A percentile compares a stretch with the other conserved stretches of the same genome.
Conservation (phyloP, 768 basidiomycete genomes). For the Boletus vinaceobasis region DNA sequence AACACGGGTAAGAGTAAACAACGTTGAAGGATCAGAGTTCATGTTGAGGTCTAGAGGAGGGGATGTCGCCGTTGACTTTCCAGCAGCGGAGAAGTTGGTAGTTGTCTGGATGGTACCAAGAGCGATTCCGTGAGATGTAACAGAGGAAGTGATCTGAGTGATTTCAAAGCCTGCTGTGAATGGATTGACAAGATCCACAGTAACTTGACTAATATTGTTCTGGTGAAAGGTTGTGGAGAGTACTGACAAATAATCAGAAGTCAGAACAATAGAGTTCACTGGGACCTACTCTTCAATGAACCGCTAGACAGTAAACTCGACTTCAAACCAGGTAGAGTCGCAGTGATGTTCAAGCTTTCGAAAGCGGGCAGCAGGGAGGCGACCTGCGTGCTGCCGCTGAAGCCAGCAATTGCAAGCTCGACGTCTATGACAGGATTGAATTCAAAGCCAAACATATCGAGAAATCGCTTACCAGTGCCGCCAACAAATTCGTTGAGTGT, state of each 20-base stretch:
- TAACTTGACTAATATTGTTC: constrained; percentile 64
- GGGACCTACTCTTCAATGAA: constrained; percentile 46
- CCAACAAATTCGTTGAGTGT: constrained; percentile 69
- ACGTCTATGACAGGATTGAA: constrained; percentile 41
- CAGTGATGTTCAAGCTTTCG: constrained; percentile 51
- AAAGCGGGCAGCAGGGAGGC: constrained; percentile 60
- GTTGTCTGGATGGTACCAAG: constrained; percentile 58
- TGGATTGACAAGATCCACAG: constrained; percentile 61
- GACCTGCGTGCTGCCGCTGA: constrained; percentile 55
- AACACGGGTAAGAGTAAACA: constrained; percentile 69
- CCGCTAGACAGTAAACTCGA: constrained; percentile 55
- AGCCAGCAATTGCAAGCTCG: constrained; percentile 54
- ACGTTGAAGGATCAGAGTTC: constrained; percentile 63
- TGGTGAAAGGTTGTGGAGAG: constrained; percentile 58
- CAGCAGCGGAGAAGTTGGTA: constrained; percentile 48
- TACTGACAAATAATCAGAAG: constrained; percentile 35
- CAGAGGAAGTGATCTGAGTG: constrained; percentile 56
- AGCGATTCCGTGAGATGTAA: constrained; percentile 56
- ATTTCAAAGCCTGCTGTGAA: constrained; percentile 60
- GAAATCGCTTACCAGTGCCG: constrained; percentile 42
- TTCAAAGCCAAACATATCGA: neutral
- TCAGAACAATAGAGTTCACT: neutral
- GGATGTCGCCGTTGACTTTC: constrained; percentile 53
- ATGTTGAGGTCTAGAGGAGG: constrained; percentile 58
- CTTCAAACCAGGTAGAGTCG: constrained; percentile 58